These are phyloP conservation scores for Aspergillus melleus DNA, from an alignment of 2,329 filamentous ascomycete genomes.

Conservation along the genomic window DNA sequence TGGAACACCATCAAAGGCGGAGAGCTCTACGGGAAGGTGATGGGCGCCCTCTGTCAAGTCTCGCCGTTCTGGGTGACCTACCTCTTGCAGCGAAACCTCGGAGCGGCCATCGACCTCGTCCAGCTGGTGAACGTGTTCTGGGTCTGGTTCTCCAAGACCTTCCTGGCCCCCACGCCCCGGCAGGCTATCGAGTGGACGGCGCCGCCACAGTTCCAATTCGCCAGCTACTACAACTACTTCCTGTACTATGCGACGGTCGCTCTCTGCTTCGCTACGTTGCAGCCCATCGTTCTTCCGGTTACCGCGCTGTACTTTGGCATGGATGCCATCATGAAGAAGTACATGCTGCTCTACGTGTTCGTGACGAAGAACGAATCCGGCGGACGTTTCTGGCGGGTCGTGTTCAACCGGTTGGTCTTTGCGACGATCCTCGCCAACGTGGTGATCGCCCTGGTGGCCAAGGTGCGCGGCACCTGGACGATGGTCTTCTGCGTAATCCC, in stretches of 20 bases:
- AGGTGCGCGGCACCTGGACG: slow-evolving; percentile 64
- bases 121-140: slow-evolving; percentile 83
- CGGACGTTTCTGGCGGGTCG: slow-evolving; percentile 84
- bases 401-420: slow-evolving; percentile 93
- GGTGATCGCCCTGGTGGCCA: slow-evolving; percentile 74
- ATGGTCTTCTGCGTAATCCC: slow-evolving; percentile 72
- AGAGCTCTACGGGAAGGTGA: slow-evolving; percentile 63
- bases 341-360: slow-evolving; percentile 90
- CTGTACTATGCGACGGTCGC: slow-evolving; percentile 90
- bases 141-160: slow-evolving; percentile 81
- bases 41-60: slow-evolving; percentile 75
- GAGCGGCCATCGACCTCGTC: slow-evolving; percentile 88
- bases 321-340: slow-evolving; percentile 91
- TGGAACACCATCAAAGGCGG: slow-evolving; percentile 69
- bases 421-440: slow-evolving; percentile 75
- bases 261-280: slow-evolving; percentile 78
- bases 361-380: slow-evolving; percentile 96
- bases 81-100: slow-evolving; percentile 87
- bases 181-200: slow-evolving; percentile 91
- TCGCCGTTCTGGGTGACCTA: slow-evolving; percentile 95
- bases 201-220: slow-evolving; percentile 89
- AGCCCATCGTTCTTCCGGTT: slow-evolving; percentile 82
- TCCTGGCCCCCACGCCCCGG: slow-evolving; percentile 82
- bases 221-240: slow-evolving; percentile 97
- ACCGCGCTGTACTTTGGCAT: slow-evolving; percentile 86